These are phyloP conservation scores for Xylariomycetidae sp. DNA, from an alignment of 2,329 filamentous ascomycete species.

Conservation along the genomic window DNA sequence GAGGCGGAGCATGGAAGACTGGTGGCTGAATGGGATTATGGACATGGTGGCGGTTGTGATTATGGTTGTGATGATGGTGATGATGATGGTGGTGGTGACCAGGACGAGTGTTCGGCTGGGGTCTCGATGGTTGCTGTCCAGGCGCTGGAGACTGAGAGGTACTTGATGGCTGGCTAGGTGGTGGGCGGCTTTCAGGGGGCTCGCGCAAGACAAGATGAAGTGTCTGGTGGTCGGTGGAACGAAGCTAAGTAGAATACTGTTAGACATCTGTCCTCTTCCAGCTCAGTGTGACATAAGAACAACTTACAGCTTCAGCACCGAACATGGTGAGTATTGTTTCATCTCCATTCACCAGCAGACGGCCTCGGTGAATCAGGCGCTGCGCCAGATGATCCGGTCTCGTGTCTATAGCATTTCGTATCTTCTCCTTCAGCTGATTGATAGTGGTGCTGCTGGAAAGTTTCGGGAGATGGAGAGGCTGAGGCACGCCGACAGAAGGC, in stretches of 20 bases:
- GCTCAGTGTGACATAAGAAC: neutral
- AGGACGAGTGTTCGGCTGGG: slow-evolving; percentile 8
- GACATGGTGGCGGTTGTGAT: slow-evolving; percentile 7
- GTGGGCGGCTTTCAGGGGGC: slow-evolving; percentile 18
- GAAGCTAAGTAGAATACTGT: slow-evolving; percentile 20
- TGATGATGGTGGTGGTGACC: slow-evolving; percentile 12
- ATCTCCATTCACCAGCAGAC: slow-evolving; percentile 48
- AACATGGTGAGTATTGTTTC: slow-evolving; percentile 55
- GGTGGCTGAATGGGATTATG: too few species aligned
- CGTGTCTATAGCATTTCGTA: slow-evolving; percentile 46
- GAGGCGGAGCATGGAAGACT: slow-evolving; percentile 9
- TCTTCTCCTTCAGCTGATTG: slow-evolving; percentile 53
- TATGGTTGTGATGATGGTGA: slow-evolving; percentile 7
- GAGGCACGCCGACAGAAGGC: slow-evolving; percentile 49
- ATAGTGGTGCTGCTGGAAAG: slow-evolving; percentile 49
- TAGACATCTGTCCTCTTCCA: slow-evolving; percentile 3
- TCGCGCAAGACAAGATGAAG: slow-evolving; percentile 31
- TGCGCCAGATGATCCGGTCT: slow-evolving; percentile 51
- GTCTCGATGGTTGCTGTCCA: slow-evolving; percentile 13
- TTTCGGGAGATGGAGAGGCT: slow-evolving; percentile 44
- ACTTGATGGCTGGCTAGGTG: slow-evolving; percentile 2
- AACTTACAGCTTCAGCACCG: slow-evolving; percentile 48
- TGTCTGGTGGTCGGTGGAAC: slow-evolving; percentile 21
- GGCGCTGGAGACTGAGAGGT: slow-evolving; percentile 5
- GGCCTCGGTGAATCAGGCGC: slow-evolving; percentile 57